Conservation (phyloP, 2,329 filamentous ascomycete genomes). For the Meredithiella fracta region DNA sequence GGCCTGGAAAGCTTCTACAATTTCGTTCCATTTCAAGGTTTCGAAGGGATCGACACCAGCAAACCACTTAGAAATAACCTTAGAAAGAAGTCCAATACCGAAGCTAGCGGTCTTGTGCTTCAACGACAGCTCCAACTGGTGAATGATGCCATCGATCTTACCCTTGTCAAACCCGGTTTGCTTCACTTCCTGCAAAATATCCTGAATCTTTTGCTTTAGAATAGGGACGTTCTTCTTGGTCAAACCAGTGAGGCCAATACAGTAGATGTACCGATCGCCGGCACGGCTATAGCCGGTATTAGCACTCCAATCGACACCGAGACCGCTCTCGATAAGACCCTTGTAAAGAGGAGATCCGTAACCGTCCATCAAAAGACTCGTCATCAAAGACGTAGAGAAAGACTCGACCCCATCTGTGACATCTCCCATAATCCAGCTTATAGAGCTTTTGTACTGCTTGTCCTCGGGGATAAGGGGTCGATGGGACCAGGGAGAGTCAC, state of each 20-base stretch:
- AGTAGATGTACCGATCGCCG: slow-evolving; percentile 65
- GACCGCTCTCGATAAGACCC: slow-evolving; percentile 70
- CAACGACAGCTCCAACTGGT: slow-evolving; percentile 79
- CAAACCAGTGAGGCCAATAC: slow-evolving; percentile 80
- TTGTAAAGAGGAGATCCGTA: slow-evolving; percentile 90
- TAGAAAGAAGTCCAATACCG: slow-evolving; percentile 76
- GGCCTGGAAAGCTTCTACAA: slow-evolving; percentile 64
- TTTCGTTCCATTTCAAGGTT: slow-evolving; percentile 79
- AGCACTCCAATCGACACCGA: slow-evolving; percentile 86
- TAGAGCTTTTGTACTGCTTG: slow-evolving; percentile 83
- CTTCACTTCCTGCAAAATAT: slow-evolving; percentile 52
- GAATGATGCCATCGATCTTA: slow-evolving; percentile 86
- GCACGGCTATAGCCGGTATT: slow-evolving; percentile 84
- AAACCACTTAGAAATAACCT: slow-evolving; percentile 86
- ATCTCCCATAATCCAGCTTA: slow-evolving; percentile 82
- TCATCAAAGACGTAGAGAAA: slow-evolving; percentile 69
- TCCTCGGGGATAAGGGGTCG: slow-evolving; percentile 75
- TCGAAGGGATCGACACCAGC: slow-evolving; percentile 88
- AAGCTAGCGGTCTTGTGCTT: slow-evolving; percentile 97
- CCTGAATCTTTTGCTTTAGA: slow-evolving; percentile 57
- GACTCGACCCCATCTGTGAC: slow-evolving; percentile 70
- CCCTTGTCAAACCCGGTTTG: slow-evolving; percentile 69
- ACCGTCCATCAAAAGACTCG: slow-evolving; percentile 74
- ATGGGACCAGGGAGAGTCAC: slow-evolving; percentile 65
- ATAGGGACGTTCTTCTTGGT: slow-evolving; percentile 61